These are phyloP conservation scores for Metschnikowia aberdeeniae DNA, from an alignment of 805 yeast species.

Conservation along the genomic window DNA sequence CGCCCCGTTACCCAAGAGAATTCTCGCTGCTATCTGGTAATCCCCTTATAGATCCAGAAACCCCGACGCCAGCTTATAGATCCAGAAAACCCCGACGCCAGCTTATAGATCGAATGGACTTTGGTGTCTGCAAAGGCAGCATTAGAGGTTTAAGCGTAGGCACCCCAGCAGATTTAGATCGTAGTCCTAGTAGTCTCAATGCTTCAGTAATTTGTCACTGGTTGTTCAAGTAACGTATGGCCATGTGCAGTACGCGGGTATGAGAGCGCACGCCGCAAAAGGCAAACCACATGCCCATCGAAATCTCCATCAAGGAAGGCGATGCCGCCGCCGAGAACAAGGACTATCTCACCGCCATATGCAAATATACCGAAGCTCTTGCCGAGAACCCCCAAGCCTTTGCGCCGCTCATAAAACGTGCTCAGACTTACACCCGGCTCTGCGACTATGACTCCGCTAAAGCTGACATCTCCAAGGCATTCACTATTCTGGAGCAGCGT, in stretches of 20 bases:
- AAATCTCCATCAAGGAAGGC: constrained; percentile 31
- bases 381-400: constrained; percentile 43
- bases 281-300: constrained; percentile 33
- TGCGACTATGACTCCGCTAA: constrained; percentile 47
- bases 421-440: constrained; percentile 47
- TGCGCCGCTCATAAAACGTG: constrained; percentile 44
- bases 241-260: not conserved
- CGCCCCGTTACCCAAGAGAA: not conserved
- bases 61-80: no score
- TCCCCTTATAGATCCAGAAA: no score
- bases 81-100: no score
- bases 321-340: constrained; percentile 26
- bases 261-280: not conserved
- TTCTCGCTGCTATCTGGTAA: not conserved
- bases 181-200: no score
- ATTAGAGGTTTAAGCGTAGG: no score
- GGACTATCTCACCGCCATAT: constrained; percentile 44
- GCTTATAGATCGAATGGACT: no score
- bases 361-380: constrained; percentile 36
- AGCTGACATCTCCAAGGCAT: constrained; percentile 43
- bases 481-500: constrained; percentile 40
- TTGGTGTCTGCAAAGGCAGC: no score
- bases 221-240: no score
- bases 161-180: no score
- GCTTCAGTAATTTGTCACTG: no score